Conservation (phyloP, 768 basidiomycete species). For the Fibroporia radiculosa region DNA sequence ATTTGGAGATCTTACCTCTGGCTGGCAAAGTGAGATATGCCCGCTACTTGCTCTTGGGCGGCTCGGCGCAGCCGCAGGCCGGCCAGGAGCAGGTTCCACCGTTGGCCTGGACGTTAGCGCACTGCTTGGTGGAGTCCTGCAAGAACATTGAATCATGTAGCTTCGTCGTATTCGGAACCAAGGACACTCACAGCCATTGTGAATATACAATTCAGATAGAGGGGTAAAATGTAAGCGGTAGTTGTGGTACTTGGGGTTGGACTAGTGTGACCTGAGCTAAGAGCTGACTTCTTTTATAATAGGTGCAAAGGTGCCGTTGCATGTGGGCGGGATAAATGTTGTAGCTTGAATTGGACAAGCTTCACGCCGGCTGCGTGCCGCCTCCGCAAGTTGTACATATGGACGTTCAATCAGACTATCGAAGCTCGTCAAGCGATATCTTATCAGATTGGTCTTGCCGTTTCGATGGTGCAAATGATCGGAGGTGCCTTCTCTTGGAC, state of each 20-base stretch:
- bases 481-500: too few species aligned
- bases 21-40: too few species aligned
- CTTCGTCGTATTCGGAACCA: slow-evolving; percentile 2
- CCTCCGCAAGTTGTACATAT: too few species aligned
- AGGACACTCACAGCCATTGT: slow-evolving; percentile 4
- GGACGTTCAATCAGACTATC: background rate
- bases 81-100: slow-evolving; percentile 23
- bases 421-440: background rate
- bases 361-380: too few species aligned
- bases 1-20: too few species aligned
- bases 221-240: background rate
- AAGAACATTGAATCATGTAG: background rate
- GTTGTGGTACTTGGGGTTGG: slow-evolving; percentile 5
- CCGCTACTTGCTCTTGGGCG: slow-evolving; percentile 29
- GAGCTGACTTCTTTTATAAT: too few species aligned
- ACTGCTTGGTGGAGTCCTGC: slow-evolving; percentile 16
- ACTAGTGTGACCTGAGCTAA: slow-evolving; percentile 2
- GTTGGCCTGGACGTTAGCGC: slow-evolving; percentile 11
- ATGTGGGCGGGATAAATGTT: too few species aligned
- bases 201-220: background rate
- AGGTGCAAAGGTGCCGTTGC: background rate
- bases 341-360: too few species aligned
- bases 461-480: too few species aligned
- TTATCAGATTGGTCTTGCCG: slow-evolving; percentile 2
- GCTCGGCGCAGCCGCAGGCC: slow-evolving; percentile 26